Percentiles rank a stretch among this genome's conserved stretches.
Conservation (phyloP, 2,329 filamentous ascomycete genomes). For the Talaromyces sp. region DNA sequence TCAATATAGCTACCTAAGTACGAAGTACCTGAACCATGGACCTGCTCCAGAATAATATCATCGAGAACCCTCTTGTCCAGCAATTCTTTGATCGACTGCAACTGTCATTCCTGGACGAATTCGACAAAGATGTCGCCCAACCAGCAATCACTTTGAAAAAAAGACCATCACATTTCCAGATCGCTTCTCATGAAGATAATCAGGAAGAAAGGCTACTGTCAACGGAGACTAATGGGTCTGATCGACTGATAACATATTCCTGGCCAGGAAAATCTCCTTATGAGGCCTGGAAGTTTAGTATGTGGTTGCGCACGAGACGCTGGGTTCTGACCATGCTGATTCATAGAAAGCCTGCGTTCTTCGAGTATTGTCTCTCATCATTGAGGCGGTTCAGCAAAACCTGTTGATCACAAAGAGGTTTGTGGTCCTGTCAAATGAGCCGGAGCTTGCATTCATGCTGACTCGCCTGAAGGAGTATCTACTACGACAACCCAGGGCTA, state of each 20-base stretch:
- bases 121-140: conserved; percentile 19
- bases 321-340: not conserved
- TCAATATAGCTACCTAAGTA: too few relatives aligned
- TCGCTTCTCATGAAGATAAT: conserved; percentile 33
- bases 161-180: conserved; percentile 24
- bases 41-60: too few relatives aligned
- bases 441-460: not conserved
- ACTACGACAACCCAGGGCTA: conserved; percentile 60
- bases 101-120: conserved; percentile 15
- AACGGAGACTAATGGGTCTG: conserved; percentile 13
- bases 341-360: conserved; percentile 27
- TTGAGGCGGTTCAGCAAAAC: conserved; percentile 51
- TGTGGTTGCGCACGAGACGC: conserved; percentile 3
- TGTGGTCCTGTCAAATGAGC: not conserved
- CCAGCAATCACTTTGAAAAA: conserved; percentile 32
- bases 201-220: conserved; percentile 27
- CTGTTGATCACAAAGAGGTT: conserved; percentile 59
- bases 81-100: conserved; percentile 18
- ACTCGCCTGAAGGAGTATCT: conserved; percentile 55
- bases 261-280: conserved; percentile 57
- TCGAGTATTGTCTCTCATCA: conserved; percentile 57
- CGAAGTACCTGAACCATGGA: not conserved
- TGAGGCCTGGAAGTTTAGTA: conserved; percentile 57
- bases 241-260: conserved; percentile 37
- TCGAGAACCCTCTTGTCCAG: not conserved